These are phyloP conservation scores for sorghum (Sorghum bicolor) DNA, from an alignment of 176 grass and related monocot species.

Conservation along the genomic window Sorghum_bicolor_NCBIv3 NC_012872.2:70412501-70413000, in stretches of 20 bases:
- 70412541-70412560: neutral
- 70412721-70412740: neutral
- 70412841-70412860: slow-evolving; percentile 40
- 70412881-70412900: slow-evolving; percentile 62
- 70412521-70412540: neutral
- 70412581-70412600: neutral
- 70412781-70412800: neutral
- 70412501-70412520: neutral
- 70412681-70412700: neutral
- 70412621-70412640: neutral
- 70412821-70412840: neutral
- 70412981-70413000: neutral
- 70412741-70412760: neutral
- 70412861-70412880: slow-evolving; percentile 78
- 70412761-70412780: neutral
- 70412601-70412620: neutral
- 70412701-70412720: neutral
- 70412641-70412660: neutral
- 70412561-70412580: neutral
- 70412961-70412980: slow-evolving; percentile 65
- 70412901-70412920: slow-evolving; percentile 93
- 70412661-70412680: neutral
- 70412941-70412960: slow-evolving; percentile 81
- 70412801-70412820: neutral
- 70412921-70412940: slow-evolving; percentile 84